Evolutionary conservation across 768 basidiomycete species (phyloP).

Genomic region (Lenzites betulinus): DNA sequence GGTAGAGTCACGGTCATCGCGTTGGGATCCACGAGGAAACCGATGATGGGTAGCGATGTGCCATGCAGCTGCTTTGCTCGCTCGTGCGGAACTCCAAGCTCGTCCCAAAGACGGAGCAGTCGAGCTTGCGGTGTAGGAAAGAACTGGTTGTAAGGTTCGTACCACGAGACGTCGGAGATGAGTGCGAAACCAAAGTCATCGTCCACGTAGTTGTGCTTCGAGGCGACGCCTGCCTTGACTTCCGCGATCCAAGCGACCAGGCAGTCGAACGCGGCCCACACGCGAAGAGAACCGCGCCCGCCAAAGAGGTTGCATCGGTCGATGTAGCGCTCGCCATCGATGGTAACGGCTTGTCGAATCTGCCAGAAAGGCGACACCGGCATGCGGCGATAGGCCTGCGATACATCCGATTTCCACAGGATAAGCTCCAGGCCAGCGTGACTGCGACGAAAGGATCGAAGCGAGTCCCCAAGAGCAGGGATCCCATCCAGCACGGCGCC

Average conservation of each 20-base stretch:
- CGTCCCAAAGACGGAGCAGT: conserved; percentile 43
- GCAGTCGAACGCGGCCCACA: conserved; percentile 33
- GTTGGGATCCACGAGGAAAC: conserved; percentile 40
- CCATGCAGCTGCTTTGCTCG: conserved; percentile 42
- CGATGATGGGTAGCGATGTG: conserved; percentile 36
- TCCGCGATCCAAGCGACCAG: conserved; percentile 43
- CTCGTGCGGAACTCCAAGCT: conserved; percentile 42
- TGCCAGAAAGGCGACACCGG: conserved; percentile 33
- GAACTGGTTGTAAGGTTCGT: conserved; percentile 32
- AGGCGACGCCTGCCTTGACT: not conserved
- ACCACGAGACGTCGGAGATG: conserved; percentile 26
- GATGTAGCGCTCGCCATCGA: conserved; percentile 32
- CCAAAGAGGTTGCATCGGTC: conserved; percentile 41
- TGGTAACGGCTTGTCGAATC: conserved; percentile 37
- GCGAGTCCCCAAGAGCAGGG: too few species aligned
- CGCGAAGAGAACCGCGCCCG: conserved; percentile 25
- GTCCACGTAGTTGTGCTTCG: too few species aligned
- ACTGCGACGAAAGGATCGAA: not conserved
- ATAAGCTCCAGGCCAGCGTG: not conserved
- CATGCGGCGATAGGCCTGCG: conserved; percentile 27
- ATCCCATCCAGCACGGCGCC: too few species aligned
- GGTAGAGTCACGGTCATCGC: conserved; percentile 34
- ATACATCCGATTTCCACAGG: conserved; percentile 29
- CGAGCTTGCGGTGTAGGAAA: conserved; percentile 36
- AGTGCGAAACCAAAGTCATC: conserved; percentile 28